Conservation (phyloP, 1,284 basidiomycete species). For the Apiotrichum siamense region DNA sequence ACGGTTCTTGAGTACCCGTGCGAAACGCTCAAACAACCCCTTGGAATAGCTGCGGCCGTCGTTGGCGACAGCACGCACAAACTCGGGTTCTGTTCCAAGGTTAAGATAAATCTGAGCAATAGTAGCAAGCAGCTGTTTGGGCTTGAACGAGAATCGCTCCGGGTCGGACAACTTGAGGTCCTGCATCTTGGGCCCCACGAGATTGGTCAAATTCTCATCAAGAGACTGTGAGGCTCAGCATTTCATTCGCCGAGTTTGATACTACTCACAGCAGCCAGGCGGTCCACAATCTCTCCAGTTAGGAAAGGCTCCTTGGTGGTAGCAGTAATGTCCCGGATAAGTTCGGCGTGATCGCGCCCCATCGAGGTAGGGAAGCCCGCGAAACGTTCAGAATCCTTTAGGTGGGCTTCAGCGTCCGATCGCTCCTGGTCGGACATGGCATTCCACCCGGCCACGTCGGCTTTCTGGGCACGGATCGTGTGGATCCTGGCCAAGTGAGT, state of each 20-base stretch:
- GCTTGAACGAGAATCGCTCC: conserved; percentile 85
- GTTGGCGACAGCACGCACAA: conserved; percentile 80
- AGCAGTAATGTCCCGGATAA: conserved; percentile 86
- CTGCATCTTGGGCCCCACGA: conserved; percentile 71
- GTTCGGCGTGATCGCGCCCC: conserved; percentile 77
- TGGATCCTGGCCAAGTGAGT: conserved; percentile 83
- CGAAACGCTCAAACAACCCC: conserved; percentile 76
- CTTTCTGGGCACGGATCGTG: conserved; percentile 78
- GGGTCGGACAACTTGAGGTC: conserved; percentile 78
- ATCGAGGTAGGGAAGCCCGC: conserved; percentile 81
- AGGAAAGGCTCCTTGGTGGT: conserved; percentile 91
- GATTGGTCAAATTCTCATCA: conserved; percentile 85
- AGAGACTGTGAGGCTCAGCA: conserved; percentile 48
- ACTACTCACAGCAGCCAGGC: conserved; percentile 83
- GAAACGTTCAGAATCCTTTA: conserved; percentile 72
- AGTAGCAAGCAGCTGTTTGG: conserved; percentile 73
- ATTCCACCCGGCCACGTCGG: conserved; percentile 63
- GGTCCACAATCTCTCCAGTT: conserved; percentile 92
- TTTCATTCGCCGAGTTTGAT: no score
- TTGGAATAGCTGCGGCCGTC: conserved; percentile 89
- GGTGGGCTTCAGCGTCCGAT: conserved; percentile 72
- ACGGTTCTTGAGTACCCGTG: conserved; percentile 61
- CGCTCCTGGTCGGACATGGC: conserved; percentile 63
- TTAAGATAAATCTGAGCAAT: conserved; percentile 90
- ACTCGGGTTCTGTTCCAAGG: conserved; percentile 70